Conservation (phyloP, 495 filamentous ascomycete genomes). For the Penicillium turbatum region DNA sequence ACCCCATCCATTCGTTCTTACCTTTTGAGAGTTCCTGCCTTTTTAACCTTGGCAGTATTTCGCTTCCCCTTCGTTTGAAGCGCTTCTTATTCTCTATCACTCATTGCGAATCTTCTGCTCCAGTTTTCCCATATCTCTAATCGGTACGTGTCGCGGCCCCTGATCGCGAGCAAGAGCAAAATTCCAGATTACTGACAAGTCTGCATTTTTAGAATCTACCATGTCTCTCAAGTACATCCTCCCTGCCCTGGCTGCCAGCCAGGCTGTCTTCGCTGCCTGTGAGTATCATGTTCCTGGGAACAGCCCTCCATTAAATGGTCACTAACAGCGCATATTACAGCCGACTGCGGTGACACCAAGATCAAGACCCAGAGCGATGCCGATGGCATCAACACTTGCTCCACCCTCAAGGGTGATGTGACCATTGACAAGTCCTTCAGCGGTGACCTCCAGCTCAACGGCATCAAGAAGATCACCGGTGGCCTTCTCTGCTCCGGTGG, state of each 20-base stretch:
- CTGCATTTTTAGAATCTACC: slow-evolving; percentile 30
- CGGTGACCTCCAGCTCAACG: slow-evolving; percentile 42
- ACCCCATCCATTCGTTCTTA: slow-evolving; percentile 48
- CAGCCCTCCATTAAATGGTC: neutral
- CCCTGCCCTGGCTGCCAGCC: slow-evolving; percentile 64
- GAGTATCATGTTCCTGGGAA: slow-evolving; percentile 9
- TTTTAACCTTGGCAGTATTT: slow-evolving; percentile 1
- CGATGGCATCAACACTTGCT: slow-evolving; percentile 59
- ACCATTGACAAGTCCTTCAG: slow-evolving; percentile 53
- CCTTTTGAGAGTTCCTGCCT: slow-evolving; percentile 32
- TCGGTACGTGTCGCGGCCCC: slow-evolving; percentile 14
- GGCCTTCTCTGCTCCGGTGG: slow-evolving; percentile 59
- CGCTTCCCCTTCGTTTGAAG: slow-evolving; percentile 28
- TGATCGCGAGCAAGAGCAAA: neutral
- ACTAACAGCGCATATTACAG: neutral
- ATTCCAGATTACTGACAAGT: slow-evolving; percentile 9
- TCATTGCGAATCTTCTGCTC: slow-evolving; percentile 23
- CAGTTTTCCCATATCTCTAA: slow-evolving; percentile 14
- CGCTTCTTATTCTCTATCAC: slow-evolving; percentile 24
- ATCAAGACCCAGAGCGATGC: slow-evolving; percentile 71
- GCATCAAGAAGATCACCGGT: slow-evolving; percentile 61
- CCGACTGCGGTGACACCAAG: slow-evolving; percentile 42
- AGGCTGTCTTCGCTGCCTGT: slow-evolving; percentile 49
- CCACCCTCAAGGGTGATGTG: slow-evolving; percentile 65
- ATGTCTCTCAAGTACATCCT: slow-evolving; percentile 79